Evolutionary conservation across 305 asterid species (phyloP).

Genomic region (Fraxinus xanthoxyloides): DNA sequence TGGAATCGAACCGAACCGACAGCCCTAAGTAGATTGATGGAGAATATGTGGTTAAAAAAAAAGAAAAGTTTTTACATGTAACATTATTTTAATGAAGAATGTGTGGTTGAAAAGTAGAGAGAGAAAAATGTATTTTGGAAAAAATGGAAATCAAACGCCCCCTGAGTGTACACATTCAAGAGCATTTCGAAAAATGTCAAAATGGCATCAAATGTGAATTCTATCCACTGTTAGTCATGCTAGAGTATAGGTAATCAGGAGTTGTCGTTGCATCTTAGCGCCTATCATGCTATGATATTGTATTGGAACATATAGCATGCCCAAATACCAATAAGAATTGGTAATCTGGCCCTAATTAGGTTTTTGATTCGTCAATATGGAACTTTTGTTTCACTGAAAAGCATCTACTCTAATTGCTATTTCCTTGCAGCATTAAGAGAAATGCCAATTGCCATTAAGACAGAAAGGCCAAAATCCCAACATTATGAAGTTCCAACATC

Average conservation of each 20-base stretch:
- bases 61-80: no score
- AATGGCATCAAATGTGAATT: background rate
- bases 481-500: constrained; percentile 87
- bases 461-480: constrained; percentile 73
- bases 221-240: background rate
- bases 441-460: constrained; percentile 81
- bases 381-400: background rate
- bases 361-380: background rate
- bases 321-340: background rate
- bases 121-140: no score
- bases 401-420: background rate
- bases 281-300: background rate
- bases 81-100: no score
- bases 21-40: no score
- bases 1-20: no score
- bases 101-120: no score
- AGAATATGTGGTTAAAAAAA: no score
- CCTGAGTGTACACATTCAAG: background rate
- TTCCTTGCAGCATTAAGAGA: constrained; percentile 63
- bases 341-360: background rate
- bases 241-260: background rate
- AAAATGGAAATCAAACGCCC: no score
- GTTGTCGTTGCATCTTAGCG: background rate
- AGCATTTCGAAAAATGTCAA: background rate
- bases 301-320: background rate